These are phyloP conservation scores for Entomortierella beljakovae DNA, from an alignment of 192 early-diverging fungal species.

Conservation along the genomic window DNA sequence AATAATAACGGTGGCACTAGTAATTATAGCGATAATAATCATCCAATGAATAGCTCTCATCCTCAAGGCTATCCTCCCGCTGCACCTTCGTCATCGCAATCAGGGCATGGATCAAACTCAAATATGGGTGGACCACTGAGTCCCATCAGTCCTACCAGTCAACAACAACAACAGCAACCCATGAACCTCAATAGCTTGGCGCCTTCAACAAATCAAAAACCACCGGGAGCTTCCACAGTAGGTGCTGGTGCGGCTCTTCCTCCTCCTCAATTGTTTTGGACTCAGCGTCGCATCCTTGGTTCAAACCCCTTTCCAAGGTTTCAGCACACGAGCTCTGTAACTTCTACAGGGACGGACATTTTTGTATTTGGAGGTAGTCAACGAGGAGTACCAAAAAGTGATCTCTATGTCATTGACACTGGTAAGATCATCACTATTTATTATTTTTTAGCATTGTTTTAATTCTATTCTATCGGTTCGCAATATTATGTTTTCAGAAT, in stretches of 20 bases:
- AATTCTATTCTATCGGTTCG: no score
- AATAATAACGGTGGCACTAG: not conserved
- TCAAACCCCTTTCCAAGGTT: constrained; percentile 50
- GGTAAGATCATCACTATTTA: constrained; percentile 19
- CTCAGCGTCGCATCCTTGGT: constrained; percentile 41
- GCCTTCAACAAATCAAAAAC: not conserved
- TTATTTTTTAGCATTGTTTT: no score
- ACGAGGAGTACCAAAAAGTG: constrained; percentile 30
- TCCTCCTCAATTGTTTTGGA: constrained; percentile 52
- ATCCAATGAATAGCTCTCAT: no score
- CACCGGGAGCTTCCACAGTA: not conserved
- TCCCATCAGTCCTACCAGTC: constrained; percentile 32
- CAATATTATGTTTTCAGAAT: no score
- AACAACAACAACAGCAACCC: constrained; percentile 11
- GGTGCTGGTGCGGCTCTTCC: constrained; percentile 1
- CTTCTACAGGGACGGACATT: constrained; percentile 46
- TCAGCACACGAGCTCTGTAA: constrained; percentile 42
- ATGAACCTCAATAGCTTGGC: not conserved
- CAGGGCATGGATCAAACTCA: no score
- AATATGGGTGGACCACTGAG: constrained; percentile 14
- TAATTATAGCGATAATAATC: not conserved
- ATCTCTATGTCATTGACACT: constrained; percentile 47
- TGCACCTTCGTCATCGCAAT: constrained; percentile 1
- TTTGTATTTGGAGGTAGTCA: constrained; percentile 44
- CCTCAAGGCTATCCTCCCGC: constrained; percentile 31